Conservation (phyloP, 192 early-diverging fungal species). For the Linnemannia schmuckeri region DNA sequence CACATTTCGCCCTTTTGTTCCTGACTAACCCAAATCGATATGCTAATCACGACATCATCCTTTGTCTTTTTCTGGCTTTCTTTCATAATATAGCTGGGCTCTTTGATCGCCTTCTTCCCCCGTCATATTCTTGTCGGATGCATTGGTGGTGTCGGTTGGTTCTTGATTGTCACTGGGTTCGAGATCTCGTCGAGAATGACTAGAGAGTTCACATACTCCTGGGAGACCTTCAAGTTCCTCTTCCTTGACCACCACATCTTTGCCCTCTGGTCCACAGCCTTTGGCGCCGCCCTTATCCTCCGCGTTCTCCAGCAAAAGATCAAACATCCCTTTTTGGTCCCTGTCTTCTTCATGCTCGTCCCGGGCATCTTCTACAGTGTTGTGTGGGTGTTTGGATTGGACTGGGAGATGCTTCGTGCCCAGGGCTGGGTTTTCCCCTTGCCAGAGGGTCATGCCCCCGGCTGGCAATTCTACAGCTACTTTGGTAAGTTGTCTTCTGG, state of each 20-base stretch:
- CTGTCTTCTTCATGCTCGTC: conserved; percentile 88
- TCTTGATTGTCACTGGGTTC: conserved; percentile 91
- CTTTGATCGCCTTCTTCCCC: conserved; percentile 86
- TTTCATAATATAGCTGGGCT: conserved; percentile 65
- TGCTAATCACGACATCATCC: conserved; percentile 21
- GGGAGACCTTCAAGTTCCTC: conserved; percentile 72
- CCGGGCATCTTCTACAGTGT: conserved; percentile 83
- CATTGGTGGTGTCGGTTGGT: conserved; percentile 96
- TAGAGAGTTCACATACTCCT: conserved; percentile 59
- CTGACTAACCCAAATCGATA: conserved; percentile 3
- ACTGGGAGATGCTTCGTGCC: conserved; percentile 75
- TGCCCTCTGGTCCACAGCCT: conserved; percentile 83
- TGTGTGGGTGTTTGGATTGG: conserved; percentile 69
- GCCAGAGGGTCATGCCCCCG: conserved; percentile 79
- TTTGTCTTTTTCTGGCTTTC: not conserved
- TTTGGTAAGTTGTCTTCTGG: conserved; percentile 57
- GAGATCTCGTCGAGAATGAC: conserved; percentile 77
- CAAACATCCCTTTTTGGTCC: conserved; percentile 88
- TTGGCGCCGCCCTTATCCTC: conserved; percentile 77
- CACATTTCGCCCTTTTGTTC: conserved; percentile 1
- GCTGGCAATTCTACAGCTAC: conserved; percentile 92
- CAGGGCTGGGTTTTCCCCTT: conserved; percentile 89
- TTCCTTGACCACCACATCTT: conserved; percentile 75
- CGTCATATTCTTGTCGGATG: conserved; percentile 96
- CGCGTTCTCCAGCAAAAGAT: conserved; percentile 78